A percentile compares a stretch with the other conserved stretches of the same genome.
Conservation (phyloP, 305 asterid genomes). For the Fraxinus nigra region DNA sequence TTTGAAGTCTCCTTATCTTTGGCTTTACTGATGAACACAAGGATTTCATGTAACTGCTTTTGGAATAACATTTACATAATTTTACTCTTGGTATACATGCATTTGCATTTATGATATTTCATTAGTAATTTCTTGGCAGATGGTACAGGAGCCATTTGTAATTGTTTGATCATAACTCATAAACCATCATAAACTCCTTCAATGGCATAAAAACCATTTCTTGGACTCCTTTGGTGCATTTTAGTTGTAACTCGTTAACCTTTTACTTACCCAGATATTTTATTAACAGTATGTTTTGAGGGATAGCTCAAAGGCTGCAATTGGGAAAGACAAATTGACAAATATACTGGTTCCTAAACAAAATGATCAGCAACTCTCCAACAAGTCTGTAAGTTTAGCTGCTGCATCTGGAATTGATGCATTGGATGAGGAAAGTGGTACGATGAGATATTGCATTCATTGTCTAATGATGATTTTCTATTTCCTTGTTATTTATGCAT, state of each 20-base stretch:
- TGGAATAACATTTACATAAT: background rate
- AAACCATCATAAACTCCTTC: background rate
- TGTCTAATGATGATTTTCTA: slow-evolving; percentile 9
- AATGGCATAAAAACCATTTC: background rate
- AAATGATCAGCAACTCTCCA: slow-evolving; percentile 40
- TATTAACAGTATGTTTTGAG: slow-evolving; percentile 58
- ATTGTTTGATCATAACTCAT: background rate
- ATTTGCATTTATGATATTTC: background rate
- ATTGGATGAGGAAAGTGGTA: slow-evolving; percentile 58
- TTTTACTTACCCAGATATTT: slow-evolving; percentile 23
- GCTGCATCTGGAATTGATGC: slow-evolving; percentile 39
- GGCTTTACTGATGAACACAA: background rate
- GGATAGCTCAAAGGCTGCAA: slow-evolving; percentile 48
- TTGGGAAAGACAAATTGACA: slow-evolving; percentile 56
- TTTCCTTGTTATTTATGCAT: background rate
- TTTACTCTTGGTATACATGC: background rate
- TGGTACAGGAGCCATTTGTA: background rate
- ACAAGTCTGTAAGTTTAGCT: slow-evolving; percentile 42
- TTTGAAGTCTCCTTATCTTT: slow-evolving; percentile 2
- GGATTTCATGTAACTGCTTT: background rate
- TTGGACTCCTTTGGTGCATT: slow-evolving; percentile 19
- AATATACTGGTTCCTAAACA: slow-evolving; percentile 42
- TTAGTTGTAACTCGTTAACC: slow-evolving; percentile 15
- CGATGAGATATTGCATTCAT: slow-evolving; percentile 14
- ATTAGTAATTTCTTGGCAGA: background rate